phyloP scores from a whole-genome alignment of 805 yeast genomes.

The Metschnikowia borealis region DNA sequence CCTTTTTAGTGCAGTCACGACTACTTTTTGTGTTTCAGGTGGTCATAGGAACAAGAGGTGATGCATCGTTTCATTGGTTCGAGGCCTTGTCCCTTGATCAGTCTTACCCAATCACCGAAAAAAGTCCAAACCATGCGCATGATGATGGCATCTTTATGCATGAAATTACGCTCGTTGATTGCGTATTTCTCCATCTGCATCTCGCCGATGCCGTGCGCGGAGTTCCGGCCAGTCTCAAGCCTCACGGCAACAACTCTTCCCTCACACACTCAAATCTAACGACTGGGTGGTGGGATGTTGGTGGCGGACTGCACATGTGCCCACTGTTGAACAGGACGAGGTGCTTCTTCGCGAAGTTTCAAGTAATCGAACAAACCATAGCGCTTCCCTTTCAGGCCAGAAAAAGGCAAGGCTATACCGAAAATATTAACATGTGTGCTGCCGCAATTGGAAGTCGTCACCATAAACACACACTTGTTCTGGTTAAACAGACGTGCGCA shows the following conservation, averaged over 20 bases:
- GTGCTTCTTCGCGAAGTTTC: not conserved
- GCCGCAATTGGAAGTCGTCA: not conserved
- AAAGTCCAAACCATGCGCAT: not conserved
- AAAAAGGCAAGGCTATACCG: not conserved
- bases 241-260: not conserved
- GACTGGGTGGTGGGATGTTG: no score
- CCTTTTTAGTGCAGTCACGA: not conserved
- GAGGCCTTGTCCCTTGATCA: not conserved
- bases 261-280: not conserved
- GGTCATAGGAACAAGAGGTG: not conserved
- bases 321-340: no score
- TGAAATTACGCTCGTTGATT: not conserved
- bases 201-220: not conserved
- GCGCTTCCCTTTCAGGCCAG: not conserved
- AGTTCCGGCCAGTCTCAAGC: not conserved
- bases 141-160: not conserved
- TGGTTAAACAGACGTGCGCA: not conserved
- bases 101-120: not conserved
- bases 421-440: not conserved
- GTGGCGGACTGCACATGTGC: not conserved
- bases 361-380: not conserved
- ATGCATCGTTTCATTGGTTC: not conserved
- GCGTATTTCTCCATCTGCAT: not conserved
- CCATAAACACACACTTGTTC: not conserved
- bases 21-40: not conserved